Conservation (phyloP, 352 stramenopile species). For the Globisporangium paddicum region DNA sequence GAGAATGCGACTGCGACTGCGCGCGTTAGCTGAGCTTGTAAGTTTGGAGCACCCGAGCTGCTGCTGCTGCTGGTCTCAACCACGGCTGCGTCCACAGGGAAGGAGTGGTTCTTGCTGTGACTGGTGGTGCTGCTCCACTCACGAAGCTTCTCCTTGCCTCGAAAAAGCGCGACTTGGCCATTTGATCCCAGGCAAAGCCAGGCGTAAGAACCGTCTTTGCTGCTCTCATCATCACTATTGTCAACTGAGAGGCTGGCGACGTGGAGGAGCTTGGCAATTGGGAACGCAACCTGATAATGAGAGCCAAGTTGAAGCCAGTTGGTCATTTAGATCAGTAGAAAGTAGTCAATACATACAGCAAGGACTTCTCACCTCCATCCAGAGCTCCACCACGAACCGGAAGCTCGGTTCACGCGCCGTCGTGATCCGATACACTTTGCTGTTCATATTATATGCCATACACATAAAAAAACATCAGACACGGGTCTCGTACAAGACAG, state of each 20-base stretch:
- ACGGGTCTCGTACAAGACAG: neutral
- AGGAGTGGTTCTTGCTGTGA: neutral
- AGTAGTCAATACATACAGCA: neutral
- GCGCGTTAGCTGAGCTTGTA: conserved; percentile 5
- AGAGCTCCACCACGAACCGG: conserved; percentile 30
- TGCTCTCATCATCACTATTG: conserved; percentile 1
- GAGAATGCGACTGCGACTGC: conserved; percentile 24
- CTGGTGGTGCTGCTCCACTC: conserved; percentile 18
- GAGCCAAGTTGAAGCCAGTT: neutral
- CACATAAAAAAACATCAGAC: neutral
- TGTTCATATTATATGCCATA: conserved; percentile 13
- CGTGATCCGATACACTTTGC: conserved; percentile 38
- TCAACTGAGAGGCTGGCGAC: conserved; percentile 7
- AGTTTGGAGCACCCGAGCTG: neutral
- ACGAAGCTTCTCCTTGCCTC: conserved; percentile 23
- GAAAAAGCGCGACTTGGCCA: conserved; percentile 36
- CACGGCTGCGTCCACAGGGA: conserved; percentile 29
- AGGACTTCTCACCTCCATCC: conserved; percentile 13
- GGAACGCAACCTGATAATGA: conserved; percentile 29
- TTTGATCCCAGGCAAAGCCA: conserved; percentile 38
- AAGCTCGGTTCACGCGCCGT: conserved; percentile 22
- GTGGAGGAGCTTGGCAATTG: conserved; percentile 32
- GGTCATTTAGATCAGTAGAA: neutral
- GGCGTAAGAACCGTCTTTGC: conserved; percentile 6
- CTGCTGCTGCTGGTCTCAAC: neutral